These are phyloP conservation scores for Arthromyces matolae DNA, from an alignment of 768 basidiomycete species.

Conservation along the genomic window DNA sequence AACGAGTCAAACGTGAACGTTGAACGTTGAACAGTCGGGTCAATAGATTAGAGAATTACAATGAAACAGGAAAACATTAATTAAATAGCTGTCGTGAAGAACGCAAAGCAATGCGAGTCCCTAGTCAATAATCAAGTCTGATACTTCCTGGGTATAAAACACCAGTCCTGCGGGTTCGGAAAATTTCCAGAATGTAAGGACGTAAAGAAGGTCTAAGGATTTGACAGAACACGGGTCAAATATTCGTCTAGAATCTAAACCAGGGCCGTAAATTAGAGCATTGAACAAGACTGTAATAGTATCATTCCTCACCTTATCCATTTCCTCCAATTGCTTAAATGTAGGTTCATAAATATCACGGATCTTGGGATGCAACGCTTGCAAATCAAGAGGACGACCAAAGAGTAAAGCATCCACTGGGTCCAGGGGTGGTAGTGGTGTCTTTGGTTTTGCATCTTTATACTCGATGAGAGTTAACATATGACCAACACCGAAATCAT, in stretches of 20 bases:
- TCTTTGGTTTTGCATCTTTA: slow-evolving; percentile 40
- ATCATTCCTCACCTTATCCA: slow-evolving; percentile 58
- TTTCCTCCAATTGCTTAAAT: slow-evolving; percentile 73
- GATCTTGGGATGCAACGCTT: slow-evolving; percentile 65
- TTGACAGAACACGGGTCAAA: slow-evolving; percentile 9
- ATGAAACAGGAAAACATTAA: too few relatives aligned
- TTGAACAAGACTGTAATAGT: background rate
- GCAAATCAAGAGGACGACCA: slow-evolving; percentile 57
- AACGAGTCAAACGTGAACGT: too few relatives aligned
- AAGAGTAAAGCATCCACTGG: slow-evolving; percentile 75
- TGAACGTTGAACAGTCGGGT: too few relatives aligned
- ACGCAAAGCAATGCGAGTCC: background rate
- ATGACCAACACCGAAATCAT: slow-evolving; percentile 82
- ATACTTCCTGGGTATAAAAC: slow-evolving; percentile 5
- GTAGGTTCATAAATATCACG: slow-evolving; percentile 66
- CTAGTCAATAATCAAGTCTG: background rate
- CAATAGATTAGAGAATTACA: too few relatives aligned
- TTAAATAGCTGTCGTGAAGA: too few relatives aligned
- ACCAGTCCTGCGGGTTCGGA: slow-evolving; percentile 2
- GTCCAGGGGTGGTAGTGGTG: slow-evolving; percentile 38
- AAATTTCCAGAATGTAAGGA: background rate
- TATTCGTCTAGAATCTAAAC: slow-evolving; percentile 16
- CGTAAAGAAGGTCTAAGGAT: background rate
- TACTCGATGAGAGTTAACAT: slow-evolving; percentile 90
- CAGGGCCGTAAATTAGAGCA: slow-evolving; percentile 4